These are phyloP conservation scores for Nannochloropsis limnetica DNA, from an alignment of 352 stramenopile genomes.

Conservation along the genomic window DNA sequence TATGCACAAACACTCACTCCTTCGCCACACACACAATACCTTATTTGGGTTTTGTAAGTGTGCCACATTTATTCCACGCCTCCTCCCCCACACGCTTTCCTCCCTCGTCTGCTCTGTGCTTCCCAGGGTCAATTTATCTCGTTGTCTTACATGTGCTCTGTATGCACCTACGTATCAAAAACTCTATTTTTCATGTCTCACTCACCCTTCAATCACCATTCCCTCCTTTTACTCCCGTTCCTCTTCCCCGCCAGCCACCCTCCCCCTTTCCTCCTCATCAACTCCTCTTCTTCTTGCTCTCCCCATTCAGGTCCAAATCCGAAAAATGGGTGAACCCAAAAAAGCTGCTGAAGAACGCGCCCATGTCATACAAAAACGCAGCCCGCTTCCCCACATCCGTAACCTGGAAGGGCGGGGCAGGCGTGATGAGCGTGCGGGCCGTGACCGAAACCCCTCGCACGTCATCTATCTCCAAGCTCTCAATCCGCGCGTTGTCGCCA, in stretches of 20 bases:
- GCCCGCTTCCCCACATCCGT: slow-evolving; percentile 14
- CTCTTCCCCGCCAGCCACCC: not conserved
- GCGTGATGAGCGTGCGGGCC: slow-evolving; percentile 17
- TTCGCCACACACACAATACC: not conserved
- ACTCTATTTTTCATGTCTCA: not conserved
- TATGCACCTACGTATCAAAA: too few species aligned
- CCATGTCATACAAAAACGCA: slow-evolving; percentile 18
- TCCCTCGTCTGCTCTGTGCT: not conserved
- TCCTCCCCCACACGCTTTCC: not conserved
- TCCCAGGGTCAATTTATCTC: too few species aligned
- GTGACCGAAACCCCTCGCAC: not conserved
- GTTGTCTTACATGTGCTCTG: not conserved
- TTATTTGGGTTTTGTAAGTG: not conserved
- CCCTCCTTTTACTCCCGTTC: not conserved
- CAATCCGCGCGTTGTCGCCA: slow-evolving; percentile 29
- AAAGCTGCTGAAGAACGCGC: slow-evolving; percentile 27
- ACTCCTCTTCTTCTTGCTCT: not conserved
- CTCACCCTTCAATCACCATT: not conserved
- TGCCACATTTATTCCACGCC: not conserved
- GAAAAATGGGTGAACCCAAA: slow-evolving; percentile 34
- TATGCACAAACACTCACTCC: not conserved
- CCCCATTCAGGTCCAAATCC: slow-evolving; percentile 20
- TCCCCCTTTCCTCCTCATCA: not conserved
- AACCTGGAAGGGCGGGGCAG: not conserved
- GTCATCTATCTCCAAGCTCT: slow-evolving; percentile 26